Base-by-base conservation (phyloP, 2,329 filamentous ascomycete species). In the Fusarium napiforme region DNA sequence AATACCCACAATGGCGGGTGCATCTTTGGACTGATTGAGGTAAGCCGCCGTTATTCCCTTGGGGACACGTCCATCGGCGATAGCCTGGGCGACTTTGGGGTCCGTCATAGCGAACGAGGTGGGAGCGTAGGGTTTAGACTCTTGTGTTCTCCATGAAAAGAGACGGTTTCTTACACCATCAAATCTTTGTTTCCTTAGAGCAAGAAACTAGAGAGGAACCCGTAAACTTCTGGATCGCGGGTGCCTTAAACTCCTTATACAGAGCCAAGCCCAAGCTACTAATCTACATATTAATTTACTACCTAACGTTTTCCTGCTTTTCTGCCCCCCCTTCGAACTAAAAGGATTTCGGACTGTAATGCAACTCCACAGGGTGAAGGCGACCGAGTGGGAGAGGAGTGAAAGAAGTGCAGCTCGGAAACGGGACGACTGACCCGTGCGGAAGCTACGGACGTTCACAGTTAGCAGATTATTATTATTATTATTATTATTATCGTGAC, bases 1-100 rank as follows among this genome's bases (percentile, higher is more conserved):
- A 39, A 84, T 84, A 4, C 81, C 83, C 9, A 78, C 77, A 69
- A 85, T 82, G 10, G 84, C 79, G 2, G 81, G 71, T 12, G 72
- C 67, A 57, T 85, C 84, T 36, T 77, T 81, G 57, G 75, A 80
- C 71, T 85, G 74, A 61, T 80, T 78, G 46, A 85, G 78, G 56
- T 80, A 82, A 2, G 69, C 79, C 19, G 77, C 77, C 3, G 81
- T 81, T 56, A 84, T 74, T 23, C 61, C 77, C 1, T 79, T 67
- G 4, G 83, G 83, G 21, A 85, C 79, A 14, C 75, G 76, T 37
- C 82, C 83, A 42, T 78, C 79, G 21, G 78, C 80, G 52, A 83
- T 78, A 45, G 83, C 83, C 60, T 78, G 67, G 18, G 70, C 43
- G 45, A 81, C 77, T 50, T 73, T 73, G 6, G 74, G 60, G 47